Conservation (phyloP, 345 rosid species). For the Schrenkiella parvula region DNA sequence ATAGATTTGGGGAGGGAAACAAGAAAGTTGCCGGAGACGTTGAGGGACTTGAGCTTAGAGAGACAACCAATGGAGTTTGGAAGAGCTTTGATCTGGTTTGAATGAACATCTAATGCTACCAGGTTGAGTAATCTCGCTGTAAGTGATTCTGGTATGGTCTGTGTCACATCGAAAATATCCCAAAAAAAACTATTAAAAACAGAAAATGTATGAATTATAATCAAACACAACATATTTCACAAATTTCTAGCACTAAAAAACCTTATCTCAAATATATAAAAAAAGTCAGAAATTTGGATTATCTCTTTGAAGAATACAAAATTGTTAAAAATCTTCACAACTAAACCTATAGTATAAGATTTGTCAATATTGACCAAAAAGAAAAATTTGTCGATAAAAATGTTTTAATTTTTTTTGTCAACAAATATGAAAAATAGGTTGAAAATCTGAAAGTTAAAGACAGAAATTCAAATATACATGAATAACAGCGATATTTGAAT, state of each 20-base stretch:
- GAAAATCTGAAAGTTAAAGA: too few relatives aligned
- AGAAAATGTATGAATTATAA: neutral
- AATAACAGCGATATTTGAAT: too few relatives aligned
- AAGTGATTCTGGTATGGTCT: constrained; percentile 82
- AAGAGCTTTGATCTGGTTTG: constrained; percentile 68
- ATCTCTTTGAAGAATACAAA: too few relatives aligned
- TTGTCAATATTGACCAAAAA: too few relatives aligned
- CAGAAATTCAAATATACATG: too few relatives aligned
- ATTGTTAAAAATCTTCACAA: too few relatives aligned
- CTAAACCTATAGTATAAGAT: too few relatives aligned
- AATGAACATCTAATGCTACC: constrained; percentile 72
- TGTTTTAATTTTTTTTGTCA: too few relatives aligned
- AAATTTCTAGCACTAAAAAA: neutral
- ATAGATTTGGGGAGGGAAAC: constrained; percentile 60
- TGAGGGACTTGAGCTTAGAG: constrained; percentile 69
- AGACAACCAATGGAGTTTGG: constrained; percentile 88
- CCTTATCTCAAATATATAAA: neutral
- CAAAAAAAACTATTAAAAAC: neutral
- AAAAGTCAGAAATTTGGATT: neutral
- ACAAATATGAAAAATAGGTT: too few relatives aligned
- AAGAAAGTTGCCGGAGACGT: constrained; percentile 77
- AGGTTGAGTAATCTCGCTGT: constrained; percentile 75
- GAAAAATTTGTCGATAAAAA: too few relatives aligned
- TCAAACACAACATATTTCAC: neutral
- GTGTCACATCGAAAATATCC: constrained; percentile 10